Base-by-base conservation (phyloP, 1,139 yeast genomes). In the Debaryomyces subglobosus region DNA sequence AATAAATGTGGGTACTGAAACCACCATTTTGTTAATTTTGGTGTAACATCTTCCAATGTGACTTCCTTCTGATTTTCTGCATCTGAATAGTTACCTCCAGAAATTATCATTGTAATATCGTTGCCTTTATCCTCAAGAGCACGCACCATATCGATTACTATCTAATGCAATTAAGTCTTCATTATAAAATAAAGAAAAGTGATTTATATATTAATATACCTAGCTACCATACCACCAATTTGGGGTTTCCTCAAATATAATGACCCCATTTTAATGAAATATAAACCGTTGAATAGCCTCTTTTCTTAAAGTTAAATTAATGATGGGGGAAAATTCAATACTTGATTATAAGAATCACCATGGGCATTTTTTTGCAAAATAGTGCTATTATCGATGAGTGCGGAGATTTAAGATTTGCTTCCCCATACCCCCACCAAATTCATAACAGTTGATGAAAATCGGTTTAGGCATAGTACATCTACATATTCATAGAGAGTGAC, bases 1-100 rank as follows among this genome's bases (percentile, higher is more conserved):
- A 67, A 51, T 44, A 79, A 59, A 51, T 78, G 73, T 8, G 69
- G 61, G 32, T 68, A 67, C 18, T 51, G 54, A 46, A 51, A 62
- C 61, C 61, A 62, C 9, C 21, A 12, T 21, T 36, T 43, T 27
- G 29, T 33, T 7, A 36, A 13, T 21, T 24, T 36, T n/a, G 36
- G 35, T 20, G 25, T 35, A 15, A 43, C 45, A 24, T 43, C 45
- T n/a, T 24, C 18, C 15, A 37, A 23, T 18, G 20, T 37, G 5
- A 37, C 20, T 2, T 10, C 29, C n/a, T 25, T 25, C n/a, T 25
- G 29, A 25, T 9, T 4, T 25, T 25, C 29, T 1, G 5, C 1
- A 9, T 25, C 29, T 25, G 29, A 3, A 25, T 25, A 25, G n/a
- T 25, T 25, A 2, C 2, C 29, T 8, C n/a, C n/a, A 25, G 29